Evolutionary conservation across 257 asterid genomes (phyloP), one percentile per base, ranked within the genome.

Genomic region (Salvia rosmarinus): DNA sequence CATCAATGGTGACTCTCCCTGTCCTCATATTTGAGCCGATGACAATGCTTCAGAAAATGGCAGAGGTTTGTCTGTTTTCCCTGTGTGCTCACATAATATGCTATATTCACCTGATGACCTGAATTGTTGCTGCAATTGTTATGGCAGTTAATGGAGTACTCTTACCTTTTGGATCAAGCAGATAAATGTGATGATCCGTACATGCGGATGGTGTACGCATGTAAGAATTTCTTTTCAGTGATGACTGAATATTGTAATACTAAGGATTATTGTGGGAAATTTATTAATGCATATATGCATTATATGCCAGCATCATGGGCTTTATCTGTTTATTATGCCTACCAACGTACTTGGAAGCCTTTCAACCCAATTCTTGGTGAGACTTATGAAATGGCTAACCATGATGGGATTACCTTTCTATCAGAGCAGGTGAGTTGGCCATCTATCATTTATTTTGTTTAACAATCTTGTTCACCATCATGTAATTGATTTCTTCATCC

Each of bases 1-100:
- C 99, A 23, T 95, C 99, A 46, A 79, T 95, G 99, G 99, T 95
- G 81, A 95, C 99, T 12, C 96, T 95, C 71, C 98, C 99, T n/a
- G 99, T 95, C 61, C 83, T 85, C 77, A 95, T 95, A 77, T 95
- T 92, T 79, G 99, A 95, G 94, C 99, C 99, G 16, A 89, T 95
- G 97, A 95, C 99, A 35, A 95, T 91, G 96, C 84, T 91, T 78
- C 99, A 95, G 81, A 95, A 95, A 86, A 87, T 95, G 96, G 99
- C 99, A 54, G 99, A 95, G 97, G 99, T 95, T 73, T 66, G 84
- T 79, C 79, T 69, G 20, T 37, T 55, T 44, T 61, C 59, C 76
- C 51, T 52, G 35, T 49, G 40, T 70, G 72, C 69, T 44, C 11
- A 49, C 64, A 28, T 72, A 51, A 12, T 44, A 13, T 75, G 64